Base-by-base conservation (phyloP, 345 rosid genomes). In the Eucalyptus curtisii region DNA sequence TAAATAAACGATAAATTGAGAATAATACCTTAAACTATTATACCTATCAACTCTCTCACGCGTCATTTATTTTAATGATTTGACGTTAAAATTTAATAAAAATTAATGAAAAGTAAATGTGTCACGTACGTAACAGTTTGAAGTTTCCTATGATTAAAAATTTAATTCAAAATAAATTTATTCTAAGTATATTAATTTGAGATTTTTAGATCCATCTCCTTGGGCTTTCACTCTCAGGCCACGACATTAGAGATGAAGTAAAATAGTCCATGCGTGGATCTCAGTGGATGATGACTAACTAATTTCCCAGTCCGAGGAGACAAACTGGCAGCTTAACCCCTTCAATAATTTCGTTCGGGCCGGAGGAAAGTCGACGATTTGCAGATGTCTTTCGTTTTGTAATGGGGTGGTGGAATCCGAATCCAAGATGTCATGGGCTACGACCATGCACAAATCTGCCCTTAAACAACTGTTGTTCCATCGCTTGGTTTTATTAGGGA, bases 11-110 rank as follows among this genome's bases (percentile, higher is more conserved):
- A 49, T 2, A 49, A 49, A 49, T 49, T 0, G 1, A 0, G 6
- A 50, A 50, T 16, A 50, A 17, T 17, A 3, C 6, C 0, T 7
- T 50, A 50, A 50, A 50, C 1, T 3, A 0, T 3, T 50, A 17
- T 50, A 50, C 7, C 0, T 0, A 17, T 50, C 0, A 0, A 16
- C 0, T 50, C 7, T 50, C 20, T 17, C 3, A 3, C 17, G 7
- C 0, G n/a, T n/a, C 4, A 17, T 17, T 0, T 4, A 7, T 7
- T 52, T 52, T 52, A 52, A 52, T 52, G 7, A 17, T 17, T 52
- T 52, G 1, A 17, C 1, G 1, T 0, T 17, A 52, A 52, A 52
- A 0, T 7, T 52, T 7, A 3, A 19, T 3, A 52, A 52, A 52
- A 7, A 52, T 52, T 52, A 52, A 52, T 0, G 0, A 52, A 19